phyloP scores from a whole-genome alignment of 192 early-diverging fungal species.

The Gamsiella multidivaricata region DNA sequence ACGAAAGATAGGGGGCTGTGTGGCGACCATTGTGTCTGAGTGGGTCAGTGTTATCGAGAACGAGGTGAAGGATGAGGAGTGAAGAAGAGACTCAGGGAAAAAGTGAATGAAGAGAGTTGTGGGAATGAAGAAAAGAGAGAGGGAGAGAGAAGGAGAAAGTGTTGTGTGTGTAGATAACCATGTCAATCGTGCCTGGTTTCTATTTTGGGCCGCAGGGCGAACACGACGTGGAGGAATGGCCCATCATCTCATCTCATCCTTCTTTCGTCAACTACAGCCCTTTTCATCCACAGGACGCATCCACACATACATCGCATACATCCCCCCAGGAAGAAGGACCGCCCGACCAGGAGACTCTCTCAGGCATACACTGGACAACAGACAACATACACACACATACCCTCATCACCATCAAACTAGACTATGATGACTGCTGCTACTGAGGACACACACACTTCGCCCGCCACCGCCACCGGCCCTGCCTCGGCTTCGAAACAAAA shows the following conservation, averaged over 20 bases:
- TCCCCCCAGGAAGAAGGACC: too few species aligned
- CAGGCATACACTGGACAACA: too few species aligned
- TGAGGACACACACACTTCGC: slow-evolving; percentile 17
- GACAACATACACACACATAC: too few species aligned
- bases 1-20: slow-evolving; percentile 62
- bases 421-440: slow-evolving; percentile 45
- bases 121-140: slow-evolving; percentile 2
- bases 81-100: not conserved
- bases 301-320: too few species aligned
- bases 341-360: too few species aligned
- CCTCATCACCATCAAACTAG: not conserved
- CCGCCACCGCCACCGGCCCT: not conserved
- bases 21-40: slow-evolving; percentile 2
- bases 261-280: not conserved
- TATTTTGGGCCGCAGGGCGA: too few species aligned
- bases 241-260: not conserved
- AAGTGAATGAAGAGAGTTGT: not conserved
- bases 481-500: slow-evolving; percentile 26
- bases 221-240: not conserved
- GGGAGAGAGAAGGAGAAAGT: not conserved
- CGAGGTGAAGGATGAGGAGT: not conserved
- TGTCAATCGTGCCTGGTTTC: too few species aligned
- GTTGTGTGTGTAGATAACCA: not conserved
- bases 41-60: not conserved
- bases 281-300: not conserved